Evolutionary conservation across 495 filamentous ascomycete species (phyloP), one percentile per base, ranked within the genome.

Genomic region (Pseudevernia furfuracea): DNA sequence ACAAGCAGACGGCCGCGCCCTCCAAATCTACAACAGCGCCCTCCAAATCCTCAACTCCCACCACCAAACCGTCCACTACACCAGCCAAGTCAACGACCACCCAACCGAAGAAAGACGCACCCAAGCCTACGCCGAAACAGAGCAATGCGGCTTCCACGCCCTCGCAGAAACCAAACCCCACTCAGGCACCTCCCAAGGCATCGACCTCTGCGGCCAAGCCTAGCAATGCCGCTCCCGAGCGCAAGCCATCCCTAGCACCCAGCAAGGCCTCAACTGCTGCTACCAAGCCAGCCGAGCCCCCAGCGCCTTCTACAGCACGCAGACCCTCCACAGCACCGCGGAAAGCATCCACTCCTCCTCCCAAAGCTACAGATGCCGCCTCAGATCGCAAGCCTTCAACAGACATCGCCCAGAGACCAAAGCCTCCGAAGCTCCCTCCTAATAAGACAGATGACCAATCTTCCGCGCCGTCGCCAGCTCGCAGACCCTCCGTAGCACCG

Each of bases 341-440:
- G 19, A 63, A 56, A 34, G 39, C 30, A 23, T 58, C 61, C 5
- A 19, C 11, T 19, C 21, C 44, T 12, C 21, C 28, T 34, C 1
- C 30, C 23, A 63, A 57, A 21, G n/a, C 53, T 4, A 34, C 52
- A 11, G 39, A 32, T 5, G 39, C 28, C n/a, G 4, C 11, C 5
- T 14, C 38, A 17, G 43, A 58, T 7, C 61, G 52, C 5, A 63
- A 63, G 28, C 53, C 52, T 48, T 63, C 53, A 7, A 25, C 61
- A 5, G 32, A 41, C 23, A 17, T 30, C 12, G 23, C 10, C 7
- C 14, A 53, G 23, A 63, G 58, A 25, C 30, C 38, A 43, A 63
- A 44, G 39, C 61, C 61, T 57, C 61, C 61, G 1, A 63, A 63
- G 28, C 30, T 63, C 15, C 61, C 61, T 0, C 53, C 52, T 4